Conservation (phyloP, 345 rosid genomes). For the Dovyalis caffra region DNA sequence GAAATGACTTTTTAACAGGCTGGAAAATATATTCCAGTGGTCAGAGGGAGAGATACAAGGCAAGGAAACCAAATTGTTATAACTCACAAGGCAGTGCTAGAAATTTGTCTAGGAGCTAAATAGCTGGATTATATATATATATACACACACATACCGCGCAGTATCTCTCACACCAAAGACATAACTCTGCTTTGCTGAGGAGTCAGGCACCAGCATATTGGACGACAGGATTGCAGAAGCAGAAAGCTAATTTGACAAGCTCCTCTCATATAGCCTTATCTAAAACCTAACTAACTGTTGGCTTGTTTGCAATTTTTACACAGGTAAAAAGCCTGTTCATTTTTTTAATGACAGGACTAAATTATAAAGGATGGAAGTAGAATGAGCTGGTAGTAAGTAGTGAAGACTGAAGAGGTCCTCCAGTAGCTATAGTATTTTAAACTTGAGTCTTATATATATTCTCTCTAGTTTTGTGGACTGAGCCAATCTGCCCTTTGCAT, state of each 20-base stretch:
- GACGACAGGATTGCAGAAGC: slow-evolving; percentile 29
- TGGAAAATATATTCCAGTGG: too few species aligned
- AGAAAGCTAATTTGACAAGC: slow-evolving; percentile 27
- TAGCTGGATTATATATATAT: background rate
- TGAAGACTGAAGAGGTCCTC: slow-evolving; percentile 20
- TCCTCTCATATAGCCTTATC: slow-evolving; percentile 13
- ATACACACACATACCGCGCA: too few species aligned
- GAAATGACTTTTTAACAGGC: too few species aligned
- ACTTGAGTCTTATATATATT: slow-evolving; percentile 31
- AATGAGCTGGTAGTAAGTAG: slow-evolving; percentile 11
- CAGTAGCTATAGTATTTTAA: slow-evolving; percentile 18
- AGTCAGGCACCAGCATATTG: slow-evolving; percentile 26
- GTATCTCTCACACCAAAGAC: slow-evolving; percentile 1
- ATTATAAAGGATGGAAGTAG: slow-evolving; percentile 11
- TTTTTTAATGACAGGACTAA: slow-evolving; percentile 12
- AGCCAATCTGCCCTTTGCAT: slow-evolving; percentile 33
- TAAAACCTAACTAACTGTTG: slow-evolving; percentile 25
- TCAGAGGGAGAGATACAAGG: too few species aligned
- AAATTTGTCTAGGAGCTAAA: background rate
- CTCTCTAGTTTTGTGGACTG: slow-evolving; percentile 33
- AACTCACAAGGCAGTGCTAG: background rate
- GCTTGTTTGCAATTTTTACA: background rate
- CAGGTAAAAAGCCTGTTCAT: background rate
- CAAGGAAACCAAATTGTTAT: background rate
- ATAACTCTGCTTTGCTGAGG: slow-evolving; percentile 10